Percentiles rank a stretch among this genome's conserved stretches.
phyloP scores from a whole-genome alignment of 306 rosid species.

The Dalbergia oliveri region DNA sequence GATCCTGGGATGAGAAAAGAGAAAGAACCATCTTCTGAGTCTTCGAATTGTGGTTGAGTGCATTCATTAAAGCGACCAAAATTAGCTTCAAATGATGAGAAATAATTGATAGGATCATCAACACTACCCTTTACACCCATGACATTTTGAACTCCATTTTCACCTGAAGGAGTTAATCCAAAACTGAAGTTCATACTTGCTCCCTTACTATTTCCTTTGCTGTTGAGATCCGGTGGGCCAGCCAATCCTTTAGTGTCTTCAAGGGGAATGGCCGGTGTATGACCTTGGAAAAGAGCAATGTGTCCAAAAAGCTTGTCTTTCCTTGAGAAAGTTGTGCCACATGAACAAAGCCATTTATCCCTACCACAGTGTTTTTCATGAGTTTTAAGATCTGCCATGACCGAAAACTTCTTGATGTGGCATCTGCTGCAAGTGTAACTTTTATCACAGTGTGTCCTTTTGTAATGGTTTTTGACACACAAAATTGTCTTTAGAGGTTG shows the following conservation, averaged over 20 bases:
- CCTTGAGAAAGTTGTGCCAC: slow-evolving; percentile 92
- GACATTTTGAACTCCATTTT: slow-evolving; percentile 46
- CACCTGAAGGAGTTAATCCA: slow-evolving; percentile 50
- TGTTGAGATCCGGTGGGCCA: slow-evolving; percentile 50
- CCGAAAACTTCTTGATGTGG: slow-evolving; percentile 82
- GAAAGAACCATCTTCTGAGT: slow-evolving; percentile 73
- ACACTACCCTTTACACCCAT: slow-evolving; percentile 58
- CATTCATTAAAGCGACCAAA: slow-evolving; percentile 80
- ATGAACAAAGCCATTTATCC: slow-evolving; percentile 91
- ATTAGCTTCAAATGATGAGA: slow-evolving; percentile 71
- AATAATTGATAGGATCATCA: slow-evolving; percentile 70
- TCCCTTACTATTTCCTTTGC: slow-evolving; percentile 49
- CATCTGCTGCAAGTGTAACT: slow-evolving; percentile 86
- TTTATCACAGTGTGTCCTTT: slow-evolving; percentile 93
- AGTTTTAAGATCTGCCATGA: slow-evolving; percentile 87
- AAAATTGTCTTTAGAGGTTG: slow-evolving; percentile 89
- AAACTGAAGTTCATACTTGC: slow-evolving; percentile 55
- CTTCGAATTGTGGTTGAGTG: slow-evolving; percentile 76
- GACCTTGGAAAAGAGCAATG: slow-evolving; percentile 87
- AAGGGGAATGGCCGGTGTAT: slow-evolving; percentile 79
- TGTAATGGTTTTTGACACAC: slow-evolving; percentile 91
- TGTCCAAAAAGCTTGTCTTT: slow-evolving; percentile 95
- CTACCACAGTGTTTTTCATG: slow-evolving; percentile 93
- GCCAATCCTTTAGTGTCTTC: slow-evolving; percentile 62
- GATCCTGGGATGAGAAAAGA: slow-evolving; percentile 68